Evolutionary conservation across 2,329 filamentous ascomycete genomes (phyloP), one percentile per base, ranked within the genome.

Genomic region (Huntiella moniliformis): DNA sequence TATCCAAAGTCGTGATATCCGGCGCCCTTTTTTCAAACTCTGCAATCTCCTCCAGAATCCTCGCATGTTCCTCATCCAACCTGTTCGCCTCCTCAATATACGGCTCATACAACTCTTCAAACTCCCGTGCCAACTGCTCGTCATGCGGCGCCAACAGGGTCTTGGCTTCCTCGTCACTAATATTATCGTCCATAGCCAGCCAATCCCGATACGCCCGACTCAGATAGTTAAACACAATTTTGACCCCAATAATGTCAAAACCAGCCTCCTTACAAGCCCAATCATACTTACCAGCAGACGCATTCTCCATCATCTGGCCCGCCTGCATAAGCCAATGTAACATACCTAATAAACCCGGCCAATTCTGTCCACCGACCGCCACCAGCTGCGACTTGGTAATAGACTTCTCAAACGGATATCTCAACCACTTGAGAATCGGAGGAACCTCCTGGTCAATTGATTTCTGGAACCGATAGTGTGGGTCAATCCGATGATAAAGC

Each of bases 241-340:
- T 79, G 59, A 98, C 87, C 4, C 83, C 83, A 8, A 71, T 78
- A 22, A 96, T 78, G 60, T 98, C 91, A 39, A 91, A 74, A 1
- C 88, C 91, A 28, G 77, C 79, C 55, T 95, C 88, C 37, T 81
- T 71, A 58, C 86, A 95, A 1, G 86, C 87, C 44, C 94, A 82
- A 53, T 95, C 86, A 59, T 94, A 98, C 40, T 77, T 76, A 49
- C 86, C 80, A 46, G 67, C 61, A 1, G 74, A 67, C 57, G 87
- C 96, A 16, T 82, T 74, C 51, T 96, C 87, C 57, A 96, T 74
- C 79, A 96, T 93, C 54, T 88, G 79, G 4, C 85, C 84, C 44
- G 98, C 67, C 61, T 96, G 87, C 88, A 98, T 94, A 77, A 98
- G 88, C 91, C 91, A 98, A 63, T 98, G 87, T 43, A 98, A 68